phyloP scores from a whole-genome alignment of 768 basidiomycete species.

The Trametes sanguinea region DNA sequence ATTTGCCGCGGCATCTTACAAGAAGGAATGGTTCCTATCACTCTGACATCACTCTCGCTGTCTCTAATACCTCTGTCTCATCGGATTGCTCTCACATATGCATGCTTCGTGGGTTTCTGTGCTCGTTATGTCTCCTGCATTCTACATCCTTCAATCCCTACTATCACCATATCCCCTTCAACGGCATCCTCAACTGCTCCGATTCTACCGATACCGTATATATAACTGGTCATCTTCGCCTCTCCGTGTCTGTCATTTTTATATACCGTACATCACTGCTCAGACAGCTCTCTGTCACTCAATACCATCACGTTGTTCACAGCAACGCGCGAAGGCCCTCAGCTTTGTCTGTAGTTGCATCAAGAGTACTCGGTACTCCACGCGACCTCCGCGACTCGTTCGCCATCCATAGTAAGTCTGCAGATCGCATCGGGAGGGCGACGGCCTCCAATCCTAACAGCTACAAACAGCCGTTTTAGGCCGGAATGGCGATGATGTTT shows the following conservation, averaged over 20 bases:
- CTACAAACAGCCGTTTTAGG: no score
- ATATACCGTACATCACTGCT: slow-evolving; percentile 10
- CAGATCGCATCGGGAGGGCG: neutral
- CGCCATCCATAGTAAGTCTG: no score
- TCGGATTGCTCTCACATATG: slow-evolving; percentile 22
- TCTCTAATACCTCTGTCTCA: slow-evolving; percentile 10
- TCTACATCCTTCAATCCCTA: neutral
- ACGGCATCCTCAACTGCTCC: neutral
- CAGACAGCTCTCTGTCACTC: neutral
- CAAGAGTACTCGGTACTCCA: no score
- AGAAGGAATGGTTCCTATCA: neutral
- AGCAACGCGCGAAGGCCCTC: neutral
- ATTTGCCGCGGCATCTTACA: no score
- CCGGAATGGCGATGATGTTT: no score
- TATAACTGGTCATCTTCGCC: neutral
- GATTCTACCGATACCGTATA: neutral
- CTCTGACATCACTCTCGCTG: neutral
- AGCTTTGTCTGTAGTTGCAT: no score
- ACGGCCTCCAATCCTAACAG: neutral
- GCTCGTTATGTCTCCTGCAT: slow-evolving; percentile 3
- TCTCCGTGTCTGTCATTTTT: slow-evolving; percentile 8
- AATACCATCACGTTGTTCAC: neutral
- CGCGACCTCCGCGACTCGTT: no score
- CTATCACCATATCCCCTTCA: neutral
- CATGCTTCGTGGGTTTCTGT: slow-evolving; percentile 15